Evolutionary conservation across 163 green algal species (phyloP).

Genomic region (Chloromonas sp.): DNA sequence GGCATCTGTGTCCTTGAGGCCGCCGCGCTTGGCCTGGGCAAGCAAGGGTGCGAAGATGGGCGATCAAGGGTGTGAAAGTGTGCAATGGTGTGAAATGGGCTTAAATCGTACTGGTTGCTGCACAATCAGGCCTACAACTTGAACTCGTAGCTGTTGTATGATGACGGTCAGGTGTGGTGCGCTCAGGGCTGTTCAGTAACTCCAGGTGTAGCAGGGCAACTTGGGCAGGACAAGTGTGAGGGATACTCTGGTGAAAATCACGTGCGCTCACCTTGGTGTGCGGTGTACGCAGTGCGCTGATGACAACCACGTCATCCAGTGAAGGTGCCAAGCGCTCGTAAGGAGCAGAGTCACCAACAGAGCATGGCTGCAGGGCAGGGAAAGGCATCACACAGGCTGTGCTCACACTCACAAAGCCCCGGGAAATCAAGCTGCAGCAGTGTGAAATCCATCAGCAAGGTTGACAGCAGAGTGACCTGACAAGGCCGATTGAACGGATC

Average conservation of each 20-base stretch:
- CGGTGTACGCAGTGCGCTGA: conserved; percentile 81
- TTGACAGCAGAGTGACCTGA: background rate
- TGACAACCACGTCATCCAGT: conserved; percentile 84
- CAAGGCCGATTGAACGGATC: too few species aligned
- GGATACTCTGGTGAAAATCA: too few species aligned
- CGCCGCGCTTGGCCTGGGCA: conserved; percentile 73
- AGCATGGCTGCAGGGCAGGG: conserved; percentile 34
- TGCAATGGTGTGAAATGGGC: too few species aligned
- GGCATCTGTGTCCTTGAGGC: conserved; percentile 86
- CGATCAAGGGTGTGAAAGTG: too few species aligned
- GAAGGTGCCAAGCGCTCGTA: conserved; percentile 59
- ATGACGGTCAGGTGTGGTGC: background rate
- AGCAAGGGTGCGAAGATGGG: background rate
- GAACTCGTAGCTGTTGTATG: background rate
- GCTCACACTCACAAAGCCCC: too few species aligned
- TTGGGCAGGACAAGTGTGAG: too few species aligned
- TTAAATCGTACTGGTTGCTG: too few species aligned
- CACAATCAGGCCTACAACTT: too few species aligned
- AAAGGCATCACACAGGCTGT: too few species aligned
- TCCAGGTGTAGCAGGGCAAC: too few species aligned
- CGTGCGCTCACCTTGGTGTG: conserved; percentile 62
- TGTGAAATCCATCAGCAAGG: background rate
- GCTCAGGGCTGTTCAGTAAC: background rate
- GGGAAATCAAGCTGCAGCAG: background rate
- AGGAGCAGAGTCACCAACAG: conserved; percentile 69